phyloP scores from a whole-genome alignment of 2,329 filamentous ascomycete genomes.

The Endothia cerciana region DNA sequence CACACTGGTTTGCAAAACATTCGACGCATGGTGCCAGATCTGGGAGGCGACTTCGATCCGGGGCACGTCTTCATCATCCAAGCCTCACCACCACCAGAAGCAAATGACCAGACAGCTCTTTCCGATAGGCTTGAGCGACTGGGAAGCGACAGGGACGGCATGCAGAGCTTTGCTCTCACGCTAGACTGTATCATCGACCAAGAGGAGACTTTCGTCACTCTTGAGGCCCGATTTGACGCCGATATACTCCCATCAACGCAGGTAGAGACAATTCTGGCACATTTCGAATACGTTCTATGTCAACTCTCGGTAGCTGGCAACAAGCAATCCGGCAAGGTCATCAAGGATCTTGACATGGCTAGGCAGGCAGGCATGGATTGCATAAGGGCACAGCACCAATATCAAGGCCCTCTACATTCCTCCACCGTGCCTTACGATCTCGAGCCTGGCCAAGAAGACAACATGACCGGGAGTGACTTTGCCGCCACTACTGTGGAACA shows the following conservation, averaged over 20 bases:
- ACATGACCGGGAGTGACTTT: background rate
- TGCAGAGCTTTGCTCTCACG: background rate
- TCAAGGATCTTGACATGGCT: background rate
- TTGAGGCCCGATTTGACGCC: background rate
- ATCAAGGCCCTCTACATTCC: background rate
- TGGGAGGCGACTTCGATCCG: background rate
- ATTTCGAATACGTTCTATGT: background rate
- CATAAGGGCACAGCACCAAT: background rate
- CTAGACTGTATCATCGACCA: background rate
- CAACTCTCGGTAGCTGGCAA: background rate
- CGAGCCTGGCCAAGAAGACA: background rate
- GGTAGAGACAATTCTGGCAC: background rate
- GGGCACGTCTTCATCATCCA: background rate
- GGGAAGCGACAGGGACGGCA: background rate
- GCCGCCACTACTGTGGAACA: constrained; percentile 32
- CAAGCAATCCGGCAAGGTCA: background rate
- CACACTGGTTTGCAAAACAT: constrained; percentile 65
- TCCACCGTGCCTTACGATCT: background rate
- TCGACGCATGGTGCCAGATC: background rate
- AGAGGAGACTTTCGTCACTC: background rate
- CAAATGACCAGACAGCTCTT: background rate
- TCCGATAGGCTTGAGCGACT: background rate
- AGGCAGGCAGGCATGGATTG: background rate
- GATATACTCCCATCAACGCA: background rate
- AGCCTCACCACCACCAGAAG: background rate